These are phyloP conservation scores for Coniosporium tulheliwenetii DNA, from an alignment of 2,329 filamentous ascomycete genomes.

Conservation along the genomic window DNA sequence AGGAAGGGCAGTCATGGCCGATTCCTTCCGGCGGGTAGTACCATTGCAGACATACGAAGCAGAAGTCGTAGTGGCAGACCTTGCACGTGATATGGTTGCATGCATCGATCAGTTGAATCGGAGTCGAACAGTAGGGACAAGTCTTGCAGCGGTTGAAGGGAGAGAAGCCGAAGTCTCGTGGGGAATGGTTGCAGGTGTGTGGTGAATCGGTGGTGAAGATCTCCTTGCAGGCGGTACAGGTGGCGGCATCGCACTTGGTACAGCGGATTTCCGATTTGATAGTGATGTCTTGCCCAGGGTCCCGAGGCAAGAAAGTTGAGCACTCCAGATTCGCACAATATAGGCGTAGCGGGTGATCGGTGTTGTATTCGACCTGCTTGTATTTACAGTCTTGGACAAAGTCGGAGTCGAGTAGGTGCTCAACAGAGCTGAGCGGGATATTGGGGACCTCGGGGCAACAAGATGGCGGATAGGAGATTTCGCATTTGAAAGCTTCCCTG, in stretches of 20 bases:
- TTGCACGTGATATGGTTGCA: background rate
- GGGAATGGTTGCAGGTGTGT: background rate
- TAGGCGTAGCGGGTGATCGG: background rate
- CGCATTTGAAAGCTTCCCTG: no score
- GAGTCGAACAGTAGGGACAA: background rate
- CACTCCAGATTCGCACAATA: background rate
- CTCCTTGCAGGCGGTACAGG: background rate
- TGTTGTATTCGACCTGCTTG: background rate
- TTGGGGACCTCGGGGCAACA: no score
- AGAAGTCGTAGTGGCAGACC: background rate
- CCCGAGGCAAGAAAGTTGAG: background rate
- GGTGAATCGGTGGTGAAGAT: background rate
- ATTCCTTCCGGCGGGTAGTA: background rate
- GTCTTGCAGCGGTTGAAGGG: background rate
- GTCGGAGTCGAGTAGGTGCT: background rate
- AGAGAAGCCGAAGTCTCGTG: no score
- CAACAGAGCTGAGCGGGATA: no score
- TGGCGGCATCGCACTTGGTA: background rate
- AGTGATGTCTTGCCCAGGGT: background rate
- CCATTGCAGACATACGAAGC: background rate
- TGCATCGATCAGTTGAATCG: background rate
- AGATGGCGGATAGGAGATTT: no score
- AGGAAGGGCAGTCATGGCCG: background rate
- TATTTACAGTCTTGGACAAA: background rate
- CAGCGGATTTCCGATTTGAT: background rate